Base-by-base conservation (phyloP, 169 alveolate genomes). In the Cryptosporidium parvum region DNA sequence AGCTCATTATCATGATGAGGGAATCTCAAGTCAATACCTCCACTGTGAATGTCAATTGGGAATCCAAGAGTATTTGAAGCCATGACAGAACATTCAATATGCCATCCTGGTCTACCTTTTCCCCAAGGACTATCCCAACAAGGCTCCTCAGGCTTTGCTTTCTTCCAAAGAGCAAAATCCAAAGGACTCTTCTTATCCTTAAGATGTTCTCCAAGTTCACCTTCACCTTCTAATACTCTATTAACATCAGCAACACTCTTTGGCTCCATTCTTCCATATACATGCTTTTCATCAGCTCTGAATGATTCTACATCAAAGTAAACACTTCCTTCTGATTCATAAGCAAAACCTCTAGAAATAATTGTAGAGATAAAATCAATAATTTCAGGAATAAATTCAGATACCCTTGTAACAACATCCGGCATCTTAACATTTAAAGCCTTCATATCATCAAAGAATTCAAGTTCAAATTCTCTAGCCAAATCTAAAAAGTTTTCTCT, bases 21-120 rank as follows among this genome's bases (percentile, higher is more conserved):
- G 93, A 98, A 98, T 86, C 97, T 95, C 59, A 98, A 94, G 93
- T 98, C 99, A 42, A 97, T 92, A 44, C 99, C 99, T 29, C 99
- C 99, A 45, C 99, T 95, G 91, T 98, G 99, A 53, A 98, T 97
- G 92, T 98, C 99, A 58, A 98, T 93, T 6, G 98, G 97, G 67
- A 93, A 89, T 21, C 99, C 99, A 48, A 97, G 92, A 23, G 97
- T 93, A 70, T 93, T 93, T 48, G 96, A 93, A 44, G 99, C 98
- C 99, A 98, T 98, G 35, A 97, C 99, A 51, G 99, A 96, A 93
- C 99, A 98, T 94, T 98, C 99, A 84, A 98, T 98, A 94, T 98
- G 99, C 99, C 99, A 98, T n/a, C 99, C 97, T 6, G 99, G 99
- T 85, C 99, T 94, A 42, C 99, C 99, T 70, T 93, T 91, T 35